Conservation (phyloP, 192 early-diverging fungal genomes). For the Dissophora ornata region DNA sequence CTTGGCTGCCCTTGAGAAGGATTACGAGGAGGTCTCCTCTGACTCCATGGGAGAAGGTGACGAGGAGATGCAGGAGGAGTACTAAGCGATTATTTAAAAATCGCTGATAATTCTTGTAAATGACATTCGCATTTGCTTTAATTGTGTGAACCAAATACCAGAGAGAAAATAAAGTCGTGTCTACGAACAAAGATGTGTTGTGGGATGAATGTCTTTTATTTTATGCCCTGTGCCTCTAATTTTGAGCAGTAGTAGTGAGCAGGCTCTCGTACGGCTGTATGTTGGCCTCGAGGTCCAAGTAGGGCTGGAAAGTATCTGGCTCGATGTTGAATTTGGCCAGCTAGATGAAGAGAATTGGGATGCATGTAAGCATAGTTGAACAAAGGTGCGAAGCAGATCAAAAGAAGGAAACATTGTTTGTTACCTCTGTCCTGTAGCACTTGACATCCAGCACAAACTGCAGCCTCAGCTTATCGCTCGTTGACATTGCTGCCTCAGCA, state of each 20-base stretch:
- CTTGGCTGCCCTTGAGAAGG: constrained; percentile 99
- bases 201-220: constrained; percentile 4
- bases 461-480: constrained; percentile 67
- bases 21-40: constrained; percentile 99
- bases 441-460: constrained; percentile 65
- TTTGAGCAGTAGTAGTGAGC: constrained; percentile 1
- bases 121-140: not conserved
- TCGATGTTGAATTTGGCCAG: constrained; percentile 32
- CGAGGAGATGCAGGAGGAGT: constrained; percentile 61
- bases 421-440: constrained; percentile 65
- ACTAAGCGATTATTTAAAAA: constrained; percentile 32
- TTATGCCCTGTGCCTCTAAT: not conserved
- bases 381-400: not conserved
- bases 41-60: constrained; percentile 89
- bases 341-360: not conserved
- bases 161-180: constrained; percentile 2
- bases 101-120: not conserved
- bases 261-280: constrained; percentile 30
- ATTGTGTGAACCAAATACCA: constrained; percentile 35
- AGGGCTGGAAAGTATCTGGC: constrained; percentile 33
- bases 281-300: constrained; percentile 19
- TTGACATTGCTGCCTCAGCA: constrained; percentile 50
- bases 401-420: not conserved
- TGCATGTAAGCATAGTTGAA: too few species aligned
- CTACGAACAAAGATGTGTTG: too few species aligned